Evolutionary conservation across 208 protist species (phyloP), one percentile per base, ranked within the genome.

Genomic region (Trypanosoma boissoni): DNA sequence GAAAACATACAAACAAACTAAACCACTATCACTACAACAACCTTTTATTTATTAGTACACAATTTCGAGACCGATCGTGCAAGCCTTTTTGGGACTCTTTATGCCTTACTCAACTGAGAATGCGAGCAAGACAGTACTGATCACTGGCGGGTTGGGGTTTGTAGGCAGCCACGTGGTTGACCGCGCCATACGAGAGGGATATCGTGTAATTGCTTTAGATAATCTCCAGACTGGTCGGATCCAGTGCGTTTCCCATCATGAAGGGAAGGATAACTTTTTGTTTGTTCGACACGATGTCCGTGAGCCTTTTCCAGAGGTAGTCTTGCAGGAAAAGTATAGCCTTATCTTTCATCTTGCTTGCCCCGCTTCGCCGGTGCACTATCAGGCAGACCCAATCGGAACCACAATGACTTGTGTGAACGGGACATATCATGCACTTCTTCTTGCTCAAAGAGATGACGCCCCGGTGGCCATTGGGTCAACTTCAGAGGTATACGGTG

Each of bases 81-180:
- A 39, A 39, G n/a, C n/a, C n/a, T n/a, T n/a, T n/a, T n/a, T n/a
- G n/a, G n/a, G n/a, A n/a, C n/a, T n/a, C n/a, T n/a, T 12, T 16
- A 39, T 39, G 34, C 8, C 34, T 39, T 39, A 6, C 34, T 16
- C 34, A 12, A 16, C 34, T 6, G 34, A 39, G 34, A 6, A 52
- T 36, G 27, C 10, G 18, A 6, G 41, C 29, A 72, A 70, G 55
- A 63, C 56, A 10, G 68, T 94, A 10, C 58, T 96, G 1, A 72
- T 98, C 20, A 98, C 97, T 10, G 97, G 97, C 14, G 97, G 96
- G 18, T 77, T 86, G 1, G 97, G 97, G 10, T 99, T 99, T 79
- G 64, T 99, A 28, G 97, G 97, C n/a, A 97, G 87, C 28, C 88
- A 98, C 62, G 55, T 97, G 3, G 70, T 96, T 20, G 86, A 97